Evolutionary conservation across 2,329 filamentous ascomycete species (phyloP), one percentile per base, ranked within the genome.

Genomic region (Cryoendolithus antarcticus): DNA sequence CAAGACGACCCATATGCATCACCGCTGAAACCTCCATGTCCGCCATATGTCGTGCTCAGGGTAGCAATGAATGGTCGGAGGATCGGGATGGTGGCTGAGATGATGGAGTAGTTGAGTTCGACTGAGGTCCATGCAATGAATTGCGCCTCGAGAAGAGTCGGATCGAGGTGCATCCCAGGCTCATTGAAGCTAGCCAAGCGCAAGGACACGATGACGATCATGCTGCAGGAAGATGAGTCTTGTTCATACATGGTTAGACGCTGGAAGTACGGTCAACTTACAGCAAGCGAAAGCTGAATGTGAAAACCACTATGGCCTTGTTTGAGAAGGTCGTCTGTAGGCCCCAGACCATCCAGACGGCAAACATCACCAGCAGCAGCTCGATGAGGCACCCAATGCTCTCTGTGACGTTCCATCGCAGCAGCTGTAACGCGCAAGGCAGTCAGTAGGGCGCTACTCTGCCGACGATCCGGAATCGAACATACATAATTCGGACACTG

Each of bases 41-140:
- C 38, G 24, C 38, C 38, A 33, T 47, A 47, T 39, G 45, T 39
- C 4, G 46, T 48, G 29, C 42, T 41, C 2, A 48, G 35, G 9
- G 40, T 43, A 11, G 32, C 40, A 31, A 48, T 39, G 10, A 48
- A 39, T 5, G 40, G 41, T 7, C 45, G 45, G 6, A 45, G 31
- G 27, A 43, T 43, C 9, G 44, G 37, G 10, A 49, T 47, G 4
- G 47, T 49, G 9, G 45, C 40, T 15, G 45, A 40, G 30, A 49
- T 43, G 13, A 49, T 35, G 10, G 45, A 42, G 42, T 44, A 48
- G 35, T 38, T 38, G 12, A 49, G 35, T 32, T 49, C 43, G 15
- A 39, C 44, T 24, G 47, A 43, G 2, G 44, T 49, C 35, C 39
- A 41, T 15, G 35, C 34, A 19, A 49, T 41, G 31, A 42, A 47